These are phyloP conservation scores for Penicillium brasilianum DNA, from an alignment of 2,329 filamentous ascomycete genomes.

Conservation along the genomic window DNA sequence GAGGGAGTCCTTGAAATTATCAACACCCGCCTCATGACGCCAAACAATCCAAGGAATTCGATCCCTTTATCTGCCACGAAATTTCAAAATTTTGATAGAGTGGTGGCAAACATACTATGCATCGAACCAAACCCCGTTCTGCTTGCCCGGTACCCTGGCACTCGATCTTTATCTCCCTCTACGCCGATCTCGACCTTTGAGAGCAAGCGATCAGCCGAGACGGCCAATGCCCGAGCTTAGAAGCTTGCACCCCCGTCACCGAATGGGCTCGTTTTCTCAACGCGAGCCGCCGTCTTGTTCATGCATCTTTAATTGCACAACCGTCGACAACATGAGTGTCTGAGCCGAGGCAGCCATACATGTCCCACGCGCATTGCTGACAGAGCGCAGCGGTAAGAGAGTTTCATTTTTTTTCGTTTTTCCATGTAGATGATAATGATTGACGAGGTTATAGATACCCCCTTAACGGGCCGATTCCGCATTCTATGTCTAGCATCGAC, in stretches of 20 bases:
- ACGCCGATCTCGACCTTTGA: constrained; percentile 35
- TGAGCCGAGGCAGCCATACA: constrained; percentile 29
- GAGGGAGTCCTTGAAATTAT: constrained; percentile 32
- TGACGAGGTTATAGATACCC: constrained; percentile 32
- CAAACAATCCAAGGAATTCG: constrained; percentile 20
- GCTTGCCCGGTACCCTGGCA: constrained; percentile 39
- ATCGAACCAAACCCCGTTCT: constrained; percentile 26
- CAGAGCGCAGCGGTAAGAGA: constrained; percentile 37
- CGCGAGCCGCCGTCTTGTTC: constrained; percentile 26
- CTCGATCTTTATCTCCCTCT: constrained; percentile 34
- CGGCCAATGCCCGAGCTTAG: constrained; percentile 18
- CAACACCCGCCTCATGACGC: constrained; percentile 29
- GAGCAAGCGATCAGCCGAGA: constrained; percentile 37
- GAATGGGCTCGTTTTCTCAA: constrained; percentile 33
- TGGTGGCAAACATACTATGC: constrained; percentile 32
- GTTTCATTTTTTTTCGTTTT: no score
- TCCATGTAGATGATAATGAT: no score
- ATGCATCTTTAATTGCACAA: constrained; percentile 23
- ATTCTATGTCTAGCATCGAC: constrained; percentile 40
- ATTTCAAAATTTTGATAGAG: constrained; percentile 27
- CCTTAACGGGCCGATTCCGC: constrained; percentile 44
- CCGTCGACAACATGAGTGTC: constrained; percentile 24
- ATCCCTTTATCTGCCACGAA: constrained; percentile 16
- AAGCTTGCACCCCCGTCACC: constrained; percentile 20
- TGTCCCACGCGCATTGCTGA: constrained; percentile 35